A percentile compares a stretch with the other conserved stretches of the same genome.
These are phyloP conservation scores for Groenewaldozyma sp. DNA, from an alignment of 1,139 yeast species.

Conservation along the genomic window DNA sequence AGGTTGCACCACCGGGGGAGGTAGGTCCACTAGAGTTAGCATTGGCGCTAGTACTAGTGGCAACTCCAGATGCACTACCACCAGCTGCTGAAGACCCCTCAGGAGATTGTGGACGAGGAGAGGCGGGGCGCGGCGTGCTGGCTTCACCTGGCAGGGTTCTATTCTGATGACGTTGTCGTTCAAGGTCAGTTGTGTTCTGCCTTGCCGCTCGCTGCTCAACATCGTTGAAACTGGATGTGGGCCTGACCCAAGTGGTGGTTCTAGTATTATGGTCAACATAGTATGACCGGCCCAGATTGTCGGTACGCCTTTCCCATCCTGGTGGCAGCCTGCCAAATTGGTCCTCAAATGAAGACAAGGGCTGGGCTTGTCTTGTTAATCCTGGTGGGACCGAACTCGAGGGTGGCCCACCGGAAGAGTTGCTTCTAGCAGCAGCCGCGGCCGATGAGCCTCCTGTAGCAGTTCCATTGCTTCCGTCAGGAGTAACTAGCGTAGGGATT, in stretches of 20 bases:
- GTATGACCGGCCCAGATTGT: slow-evolving; percentile 92
- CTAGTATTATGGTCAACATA: slow-evolving; percentile 97
- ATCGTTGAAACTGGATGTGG: slow-evolving; percentile 44
- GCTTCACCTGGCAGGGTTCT: slow-evolving; percentile 75
- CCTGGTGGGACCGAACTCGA: no score
- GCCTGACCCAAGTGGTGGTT: slow-evolving; percentile 98
- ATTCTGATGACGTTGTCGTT: slow-evolving; percentile 83
- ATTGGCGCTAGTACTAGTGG: slow-evolving; percentile 29
- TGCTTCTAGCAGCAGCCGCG: slow-evolving; percentile 8
- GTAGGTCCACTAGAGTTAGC: slow-evolving; percentile 62
- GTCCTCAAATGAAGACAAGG: slow-evolving; percentile 67
- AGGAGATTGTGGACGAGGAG: slow-evolving; percentile 20
- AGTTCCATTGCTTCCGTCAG: slow-evolving; percentile 16
- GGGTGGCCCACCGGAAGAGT: slow-evolving; percentile 11
- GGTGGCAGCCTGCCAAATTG: slow-evolving; percentile 94
- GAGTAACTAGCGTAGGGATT: slow-evolving; percentile 9
- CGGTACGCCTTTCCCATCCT: slow-evolving; percentile 99
- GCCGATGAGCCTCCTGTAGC: slow-evolving; percentile 9
- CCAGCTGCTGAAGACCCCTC: slow-evolving; percentile 27
- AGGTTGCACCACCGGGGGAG: slow-evolving; percentile 14
- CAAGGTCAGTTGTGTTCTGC: slow-evolving; percentile 66
- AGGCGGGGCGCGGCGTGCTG: slow-evolving; percentile 27
- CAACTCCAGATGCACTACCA: slow-evolving; percentile 21
- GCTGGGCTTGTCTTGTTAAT: slow-evolving; percentile 4
- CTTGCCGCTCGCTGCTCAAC: slow-evolving; percentile 34